These are phyloP conservation scores for Euptelea pleiosperma DNA, from an alignment of 164 flowering plant species.

Conservation along the genomic window DNA sequence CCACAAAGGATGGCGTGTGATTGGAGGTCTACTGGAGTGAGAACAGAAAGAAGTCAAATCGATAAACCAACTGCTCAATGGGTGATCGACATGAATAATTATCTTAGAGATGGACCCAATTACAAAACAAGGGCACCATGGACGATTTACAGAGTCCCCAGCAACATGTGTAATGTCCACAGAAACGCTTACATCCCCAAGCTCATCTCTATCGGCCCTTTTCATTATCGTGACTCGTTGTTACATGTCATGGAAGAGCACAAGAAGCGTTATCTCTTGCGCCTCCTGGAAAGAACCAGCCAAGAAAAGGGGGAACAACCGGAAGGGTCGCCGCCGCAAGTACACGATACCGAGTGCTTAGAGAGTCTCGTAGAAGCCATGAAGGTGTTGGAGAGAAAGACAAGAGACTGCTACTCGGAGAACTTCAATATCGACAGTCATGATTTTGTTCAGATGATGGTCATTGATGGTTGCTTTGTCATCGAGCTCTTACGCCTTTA, in stretches of 20 bases:
- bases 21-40: too few species aligned
- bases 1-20: too few species aligned
- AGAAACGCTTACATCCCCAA: background rate
- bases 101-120: background rate
- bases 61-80: too few species aligned
- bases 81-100: background rate
- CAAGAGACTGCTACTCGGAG: conserved; percentile 19
- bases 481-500: conserved; percentile 24
- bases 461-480: conserved; percentile 30
- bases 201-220: conserved; percentile 11
- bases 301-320: background rate
- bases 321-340: background rate
- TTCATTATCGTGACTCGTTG: background rate
- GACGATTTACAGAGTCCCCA: conserved; percentile 8
- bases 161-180: background rate
- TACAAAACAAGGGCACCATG: background rate
- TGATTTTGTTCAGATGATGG: conserved; percentile 28
- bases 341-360: background rate
- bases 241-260: conserved; percentile 22
- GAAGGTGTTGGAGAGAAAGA: conserved; percentile 10
- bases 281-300: conserved; percentile 13
- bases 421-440: conserved; percentile 1
- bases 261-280: conserved; percentile 20
- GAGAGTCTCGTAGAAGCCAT: conserved; percentile 15
- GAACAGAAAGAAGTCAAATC: background rate